Evolutionary conservation across 2,329 filamentous ascomycete genomes (phyloP).

Genomic region (Alternaria triticimaculans): DNA sequence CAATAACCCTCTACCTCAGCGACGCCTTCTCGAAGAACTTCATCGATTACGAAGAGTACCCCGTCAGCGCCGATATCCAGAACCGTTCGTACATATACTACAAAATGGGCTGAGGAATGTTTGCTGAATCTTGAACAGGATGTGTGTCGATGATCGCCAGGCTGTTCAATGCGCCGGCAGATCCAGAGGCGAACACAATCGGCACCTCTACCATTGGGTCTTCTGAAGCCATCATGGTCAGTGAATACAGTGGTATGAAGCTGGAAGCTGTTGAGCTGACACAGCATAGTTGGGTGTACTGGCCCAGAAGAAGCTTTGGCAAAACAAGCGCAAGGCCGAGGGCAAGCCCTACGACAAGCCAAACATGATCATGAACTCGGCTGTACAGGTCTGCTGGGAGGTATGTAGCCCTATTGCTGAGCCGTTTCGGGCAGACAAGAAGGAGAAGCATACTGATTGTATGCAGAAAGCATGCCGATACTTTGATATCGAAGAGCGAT

Average conservation of each 20-base stretch:
- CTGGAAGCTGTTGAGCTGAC: constrained; percentile 6
- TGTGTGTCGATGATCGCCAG: constrained; percentile 66
- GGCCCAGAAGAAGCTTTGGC: constrained; percentile 96
- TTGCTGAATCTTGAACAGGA: constrained; percentile 16
- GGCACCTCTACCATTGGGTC: constrained; percentile 89
- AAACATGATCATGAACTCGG: constrained; percentile 95
- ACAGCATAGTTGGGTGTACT: constrained; percentile 68
- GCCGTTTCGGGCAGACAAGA: too few species aligned
- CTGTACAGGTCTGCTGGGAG: constrained; percentile 97
- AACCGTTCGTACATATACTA: constrained; percentile 77
- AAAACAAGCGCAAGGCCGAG: constrained; percentile 80
- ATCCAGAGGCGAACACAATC: constrained; percentile 68
- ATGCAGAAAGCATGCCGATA: constrained; percentile 72
- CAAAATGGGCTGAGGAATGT: constrained; percentile 72
- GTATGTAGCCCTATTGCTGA: constrained; percentile 1
- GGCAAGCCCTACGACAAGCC: constrained; percentile 82
- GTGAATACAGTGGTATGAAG: background rate
- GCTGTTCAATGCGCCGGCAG: constrained; percentile 80
- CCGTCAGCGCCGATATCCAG: constrained; percentile 65
- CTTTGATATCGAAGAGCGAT: constrained; percentile 93
- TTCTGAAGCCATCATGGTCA: constrained; percentile 74
- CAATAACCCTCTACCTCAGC: constrained; percentile 21
- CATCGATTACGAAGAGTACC: constrained; percentile 60
- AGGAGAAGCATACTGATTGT: background rate
- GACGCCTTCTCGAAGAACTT: constrained; percentile 96